phyloP scores from a whole-genome alignment of 2,329 filamentous ascomycete species.

The Cercospora zeina region DNA sequence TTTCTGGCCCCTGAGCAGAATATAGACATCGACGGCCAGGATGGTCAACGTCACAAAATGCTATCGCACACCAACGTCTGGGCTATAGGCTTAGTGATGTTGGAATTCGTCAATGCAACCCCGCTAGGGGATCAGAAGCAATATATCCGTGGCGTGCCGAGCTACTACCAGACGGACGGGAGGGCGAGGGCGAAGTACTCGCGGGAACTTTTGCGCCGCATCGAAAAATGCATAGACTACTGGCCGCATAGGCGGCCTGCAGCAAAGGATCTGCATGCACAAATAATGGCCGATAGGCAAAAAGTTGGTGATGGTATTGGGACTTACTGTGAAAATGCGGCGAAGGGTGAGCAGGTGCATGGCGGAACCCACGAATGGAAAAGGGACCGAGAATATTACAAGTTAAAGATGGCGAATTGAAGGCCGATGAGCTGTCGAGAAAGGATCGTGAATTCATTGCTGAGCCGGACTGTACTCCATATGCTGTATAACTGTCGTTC shows the following conservation, averaged over 20 bases:
- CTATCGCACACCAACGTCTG: slow-evolving; percentile 10
- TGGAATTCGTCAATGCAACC: not conserved
- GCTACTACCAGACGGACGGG: not conserved
- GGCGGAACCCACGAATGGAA: not conserved
- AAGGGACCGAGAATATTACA: not conserved
- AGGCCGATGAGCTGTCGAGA: not conserved
- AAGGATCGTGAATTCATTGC: not conserved
- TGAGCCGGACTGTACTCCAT: not conserved
- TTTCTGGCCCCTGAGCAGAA: slow-evolving; percentile 14
- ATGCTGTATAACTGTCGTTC: slow-evolving; percentile 1
- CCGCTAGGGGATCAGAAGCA: not conserved
- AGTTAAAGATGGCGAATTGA: not conserved
- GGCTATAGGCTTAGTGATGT: slow-evolving; percentile 11
- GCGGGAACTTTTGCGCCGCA: not conserved
- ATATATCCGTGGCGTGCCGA: not conserved
- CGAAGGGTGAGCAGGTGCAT: not conserved
- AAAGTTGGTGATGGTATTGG: not conserved
- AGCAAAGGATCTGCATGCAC: not conserved
- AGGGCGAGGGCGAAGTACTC: not conserved
- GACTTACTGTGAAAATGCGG: not conserved
- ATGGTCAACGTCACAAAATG: not conserved
- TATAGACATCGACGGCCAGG: not conserved
- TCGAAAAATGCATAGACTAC: slow-evolving; percentile 1
- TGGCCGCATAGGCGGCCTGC: not conserved
- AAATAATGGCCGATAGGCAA: not conserved